These are phyloP conservation scores for Phanerodontia chrysosporium DNA, from an alignment of 768 basidiomycete genomes.

Conservation along the genomic window DNA sequence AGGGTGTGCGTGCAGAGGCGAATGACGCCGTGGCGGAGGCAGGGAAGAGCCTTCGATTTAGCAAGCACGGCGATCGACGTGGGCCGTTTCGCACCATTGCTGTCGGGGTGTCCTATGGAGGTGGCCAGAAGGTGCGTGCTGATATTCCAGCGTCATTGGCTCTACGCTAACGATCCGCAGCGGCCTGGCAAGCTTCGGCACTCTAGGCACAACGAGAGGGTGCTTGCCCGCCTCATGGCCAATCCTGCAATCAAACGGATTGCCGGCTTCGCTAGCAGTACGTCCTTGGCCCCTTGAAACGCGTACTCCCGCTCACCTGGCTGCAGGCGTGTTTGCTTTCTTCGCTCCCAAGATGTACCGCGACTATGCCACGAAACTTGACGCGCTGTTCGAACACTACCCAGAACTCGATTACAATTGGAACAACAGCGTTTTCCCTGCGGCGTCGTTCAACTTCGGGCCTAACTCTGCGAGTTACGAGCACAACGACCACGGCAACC, in stretches of 20 bases:
- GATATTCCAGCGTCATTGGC: neutral
- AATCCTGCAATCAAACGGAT: neutral
- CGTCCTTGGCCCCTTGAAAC: neutral
- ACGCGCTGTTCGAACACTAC: neutral
- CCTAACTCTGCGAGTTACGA: neutral
- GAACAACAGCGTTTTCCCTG: neutral
- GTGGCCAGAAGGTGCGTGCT: neutral
- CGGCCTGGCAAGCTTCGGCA: neutral
- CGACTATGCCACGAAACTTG: neutral
- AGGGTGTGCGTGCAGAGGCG: neutral
- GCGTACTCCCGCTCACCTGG: neutral
- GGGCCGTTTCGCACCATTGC: neutral
- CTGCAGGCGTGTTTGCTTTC: neutral
- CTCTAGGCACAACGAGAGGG: neutral
- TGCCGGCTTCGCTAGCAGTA: neutral
- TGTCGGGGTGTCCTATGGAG: neutral
- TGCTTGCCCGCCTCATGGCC: neutral
- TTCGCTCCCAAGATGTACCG: neutral
- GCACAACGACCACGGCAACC: conserved; percentile 3
- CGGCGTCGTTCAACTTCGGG: neutral
- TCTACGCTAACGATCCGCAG: neutral
- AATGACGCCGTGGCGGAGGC: neutral
- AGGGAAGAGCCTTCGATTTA: neutral
- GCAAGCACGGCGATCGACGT: neutral
- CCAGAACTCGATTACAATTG: neutral